A percentile compares a stretch with the other conserved stretches of the same genome.
Conservation (phyloP, 495 filamentous ascomycete genomes). For the Penicillium flavigenum region DNA sequence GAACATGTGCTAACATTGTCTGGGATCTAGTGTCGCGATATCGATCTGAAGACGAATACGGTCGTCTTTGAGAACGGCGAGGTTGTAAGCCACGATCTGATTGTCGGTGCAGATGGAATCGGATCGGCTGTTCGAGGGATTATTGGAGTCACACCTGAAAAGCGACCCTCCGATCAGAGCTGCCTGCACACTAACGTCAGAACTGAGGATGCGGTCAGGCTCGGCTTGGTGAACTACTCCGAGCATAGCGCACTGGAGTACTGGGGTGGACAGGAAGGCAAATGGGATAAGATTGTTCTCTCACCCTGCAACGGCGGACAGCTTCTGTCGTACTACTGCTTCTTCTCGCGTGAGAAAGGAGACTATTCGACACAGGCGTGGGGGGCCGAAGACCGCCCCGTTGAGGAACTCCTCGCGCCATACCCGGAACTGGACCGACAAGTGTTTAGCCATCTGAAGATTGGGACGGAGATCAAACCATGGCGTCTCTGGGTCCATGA, state of each 20-base stretch:
- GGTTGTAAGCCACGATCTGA: constrained; percentile 37
- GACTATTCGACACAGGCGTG: constrained; percentile 45
- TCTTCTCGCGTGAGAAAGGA: constrained; percentile 46
- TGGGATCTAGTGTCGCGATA: constrained; percentile 32
- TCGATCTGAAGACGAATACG: constrained; percentile 35
- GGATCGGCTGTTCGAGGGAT: constrained; percentile 43
- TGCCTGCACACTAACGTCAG: constrained; percentile 48
- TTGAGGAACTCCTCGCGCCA: constrained; percentile 45
- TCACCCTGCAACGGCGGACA: constrained; percentile 49
- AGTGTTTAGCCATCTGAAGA: constrained; percentile 39
- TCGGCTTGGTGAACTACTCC: constrained; percentile 46
- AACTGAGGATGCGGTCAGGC: constrained; percentile 42
- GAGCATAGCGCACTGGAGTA: constrained; percentile 46
- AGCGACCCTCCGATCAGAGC: constrained; percentile 43
- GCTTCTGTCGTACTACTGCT: constrained; percentile 51
- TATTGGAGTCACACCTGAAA: constrained; percentile 45
- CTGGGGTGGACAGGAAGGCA: constrained; percentile 51
- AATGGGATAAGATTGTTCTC: constrained; percentile 50
- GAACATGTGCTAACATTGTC: neutral
- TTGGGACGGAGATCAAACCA: constrained; percentile 47
- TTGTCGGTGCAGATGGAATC: constrained; percentile 48
- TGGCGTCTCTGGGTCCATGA: constrained; percentile 53
- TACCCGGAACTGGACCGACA: constrained; percentile 45
- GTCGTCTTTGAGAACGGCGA: constrained; percentile 41
- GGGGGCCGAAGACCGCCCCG: constrained; percentile 35